Evolutionary conservation across 768 basidiomycete species (phyloP), one percentile per base, ranked within the genome.

Genomic region (Agaricus subrufescens): DNA sequence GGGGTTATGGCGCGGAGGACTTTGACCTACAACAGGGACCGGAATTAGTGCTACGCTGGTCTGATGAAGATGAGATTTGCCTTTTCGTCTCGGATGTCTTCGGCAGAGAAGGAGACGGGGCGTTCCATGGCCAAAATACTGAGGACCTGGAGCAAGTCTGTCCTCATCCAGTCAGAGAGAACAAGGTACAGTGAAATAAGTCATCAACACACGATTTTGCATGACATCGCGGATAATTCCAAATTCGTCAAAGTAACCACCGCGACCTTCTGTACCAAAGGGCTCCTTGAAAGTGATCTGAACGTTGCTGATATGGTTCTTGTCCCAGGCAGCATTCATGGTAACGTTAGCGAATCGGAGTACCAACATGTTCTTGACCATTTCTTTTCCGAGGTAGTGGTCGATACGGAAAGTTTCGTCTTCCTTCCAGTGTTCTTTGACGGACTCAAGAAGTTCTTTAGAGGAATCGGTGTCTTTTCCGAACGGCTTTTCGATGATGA

Each of bases 161-260:
- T 31, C 50, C 48, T 19, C 43, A 31, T 25, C 19, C 30, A 25
- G 44, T 56, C 42, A 56, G 40, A 11, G 8, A 15, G 55, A 4
- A 44, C 40, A 40, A 50, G 46, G 26, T 6, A 57, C 61, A 50
- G 65, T 62, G n/a, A 56, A 51, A 51, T 34, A 48, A 46, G 46
- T 54, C 42, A 46, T 55, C 34, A 31, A 82, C 95, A 73, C 71
- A 97, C 96, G 96, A 74, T 99, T 99, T 77, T 99, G 96, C 68
- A 95, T 77, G 57, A 99, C 80, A 71, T 99, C 96, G 67, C 96
- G 89, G 71, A 99, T 95, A 70, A 99, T 98, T 54, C 97, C 97
- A 73, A 98, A 99, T 73, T 98, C 95, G 70, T 99, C 96, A 75
- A 99, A 99, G 81, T 99, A 99, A 15, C 97, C 96, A n/a, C 96